Conservation (phyloP, 345 rosid genomes). For the Cardamine occulta region DNA sequence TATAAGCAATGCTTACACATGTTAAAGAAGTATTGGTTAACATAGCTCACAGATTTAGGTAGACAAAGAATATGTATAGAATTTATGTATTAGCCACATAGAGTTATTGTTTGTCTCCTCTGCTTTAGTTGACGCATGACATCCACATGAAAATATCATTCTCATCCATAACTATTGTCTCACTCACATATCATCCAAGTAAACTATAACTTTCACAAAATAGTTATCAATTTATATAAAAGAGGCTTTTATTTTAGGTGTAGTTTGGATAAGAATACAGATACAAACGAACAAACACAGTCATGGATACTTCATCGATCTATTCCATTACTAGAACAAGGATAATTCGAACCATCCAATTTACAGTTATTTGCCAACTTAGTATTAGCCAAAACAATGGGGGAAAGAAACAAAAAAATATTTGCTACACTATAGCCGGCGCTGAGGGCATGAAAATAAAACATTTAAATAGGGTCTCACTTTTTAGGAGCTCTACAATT, state of each 20-base stretch:
- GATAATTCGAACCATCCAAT: slow-evolving; percentile 8
- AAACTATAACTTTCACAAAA: slow-evolving; percentile 43
- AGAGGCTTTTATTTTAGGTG: neutral
- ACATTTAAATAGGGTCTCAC: no score
- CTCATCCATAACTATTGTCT: slow-evolving; percentile 44
- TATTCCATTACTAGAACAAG: slow-evolving; percentile 24
- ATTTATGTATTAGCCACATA: slow-evolving; percentile 40
- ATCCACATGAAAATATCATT: slow-evolving; percentile 48
- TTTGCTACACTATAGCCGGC: neutral
- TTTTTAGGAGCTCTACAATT: no score
- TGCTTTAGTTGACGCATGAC: slow-evolving; percentile 39
- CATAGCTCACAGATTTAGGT: slow-evolving; percentile 14
- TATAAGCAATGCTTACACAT: slow-evolving; percentile 33
- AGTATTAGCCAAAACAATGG: neutral
- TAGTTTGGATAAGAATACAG: slow-evolving; percentile 39
- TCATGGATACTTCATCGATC: slow-evolving; percentile 28
- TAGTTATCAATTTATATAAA: slow-evolving; percentile 9
- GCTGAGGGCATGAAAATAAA: no score
- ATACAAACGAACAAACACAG: slow-evolving; percentile 39
- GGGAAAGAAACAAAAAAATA: neutral
- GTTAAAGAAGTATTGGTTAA: slow-evolving; percentile 33
- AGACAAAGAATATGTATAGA: slow-evolving; percentile 37
- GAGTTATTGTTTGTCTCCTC: slow-evolving; percentile 41
- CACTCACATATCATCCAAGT: slow-evolving; percentile 46
- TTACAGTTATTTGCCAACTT: slow-evolving; percentile 28